phyloP scores from a whole-genome alignment of 2,329 filamentous ascomycete species.

The Fusarium sp. region DNA sequence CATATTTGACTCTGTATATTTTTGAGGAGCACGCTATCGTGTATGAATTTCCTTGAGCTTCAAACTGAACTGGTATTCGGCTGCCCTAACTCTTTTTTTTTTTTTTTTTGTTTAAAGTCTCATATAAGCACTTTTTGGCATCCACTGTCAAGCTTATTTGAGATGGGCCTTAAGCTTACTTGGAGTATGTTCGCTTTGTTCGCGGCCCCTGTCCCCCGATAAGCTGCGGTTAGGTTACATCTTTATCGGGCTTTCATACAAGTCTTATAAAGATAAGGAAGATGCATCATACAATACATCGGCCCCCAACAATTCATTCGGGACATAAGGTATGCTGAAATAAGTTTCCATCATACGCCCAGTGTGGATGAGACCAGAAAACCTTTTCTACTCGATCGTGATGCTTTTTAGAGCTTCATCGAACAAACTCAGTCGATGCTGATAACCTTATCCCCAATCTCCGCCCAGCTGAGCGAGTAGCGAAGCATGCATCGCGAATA shows the following conservation, averaged over 20 bases:
- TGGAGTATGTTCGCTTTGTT: not conserved
- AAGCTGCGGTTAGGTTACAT: not conserved
- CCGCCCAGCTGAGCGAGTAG: not conserved
- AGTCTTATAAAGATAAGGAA: not conserved
- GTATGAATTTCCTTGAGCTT: too few species aligned
- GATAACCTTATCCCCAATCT: not conserved
- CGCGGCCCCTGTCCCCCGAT: not conserved
- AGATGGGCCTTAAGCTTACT: not conserved
- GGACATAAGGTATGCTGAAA: too few species aligned
- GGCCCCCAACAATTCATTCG: not conserved
- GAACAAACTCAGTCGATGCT: not conserved
- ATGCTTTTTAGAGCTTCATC: too few species aligned
- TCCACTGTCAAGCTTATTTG: not conserved
- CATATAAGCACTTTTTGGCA: not conserved
- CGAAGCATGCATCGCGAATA: not conserved
- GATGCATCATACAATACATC: not conserved
- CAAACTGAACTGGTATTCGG: too few species aligned
- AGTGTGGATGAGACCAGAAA: not conserved
- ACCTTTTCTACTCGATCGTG: not conserved
- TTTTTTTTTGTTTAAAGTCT: too few species aligned
- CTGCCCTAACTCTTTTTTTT: too few species aligned
- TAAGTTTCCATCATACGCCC: too few species aligned
- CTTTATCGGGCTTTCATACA: not conserved
- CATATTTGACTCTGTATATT: not conserved
- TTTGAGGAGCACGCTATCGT: not conserved